Conservation (phyloP, 257 asterid species). For the Lantana camara region DNA sequence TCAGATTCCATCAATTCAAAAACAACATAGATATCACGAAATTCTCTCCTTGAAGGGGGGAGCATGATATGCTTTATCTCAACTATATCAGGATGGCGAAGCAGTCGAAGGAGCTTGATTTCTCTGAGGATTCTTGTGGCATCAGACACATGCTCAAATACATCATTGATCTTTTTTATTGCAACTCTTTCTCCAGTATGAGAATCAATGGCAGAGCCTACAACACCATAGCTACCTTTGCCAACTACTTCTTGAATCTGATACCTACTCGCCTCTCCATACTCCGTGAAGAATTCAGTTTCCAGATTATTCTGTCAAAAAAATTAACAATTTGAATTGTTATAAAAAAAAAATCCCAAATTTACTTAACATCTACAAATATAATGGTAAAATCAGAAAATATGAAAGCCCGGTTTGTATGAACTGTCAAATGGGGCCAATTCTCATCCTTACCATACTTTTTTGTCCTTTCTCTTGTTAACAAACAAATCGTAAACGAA, state of each 20-base stretch:
- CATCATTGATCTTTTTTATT: conserved; percentile 93
- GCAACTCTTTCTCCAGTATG: conserved; percentile 93
- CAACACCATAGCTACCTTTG: conserved; percentile 98
- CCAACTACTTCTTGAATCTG: conserved; percentile 95
- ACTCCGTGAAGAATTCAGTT: conserved; percentile 89
- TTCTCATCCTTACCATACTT: background rate
- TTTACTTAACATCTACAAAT: conserved; percentile 19
- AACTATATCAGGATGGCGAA: conserved; percentile 94
- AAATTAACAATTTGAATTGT: conserved; percentile 25
- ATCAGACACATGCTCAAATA: conserved; percentile 95
- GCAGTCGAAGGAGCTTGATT: conserved; percentile 90
- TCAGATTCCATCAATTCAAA: conserved; percentile 98
- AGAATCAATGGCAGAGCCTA: conserved; percentile 83
- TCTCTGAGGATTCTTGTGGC: conserved; percentile 94
- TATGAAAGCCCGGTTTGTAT: conserved; percentile 18
- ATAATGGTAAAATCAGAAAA: conserved; percentile 17
- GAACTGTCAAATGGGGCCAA: conserved; percentile 6
- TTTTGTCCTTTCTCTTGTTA: background rate
- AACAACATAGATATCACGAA: conserved; percentile 84
- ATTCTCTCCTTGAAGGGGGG: conserved; percentile 96
- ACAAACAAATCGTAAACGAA: conserved; percentile 1
- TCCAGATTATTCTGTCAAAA: conserved; percentile 63
- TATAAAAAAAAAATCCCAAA: background rate
- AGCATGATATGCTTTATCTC: conserved; percentile 95
- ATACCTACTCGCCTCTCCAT: conserved; percentile 93